Evolutionary conservation across 2,329 filamentous ascomycete species (phyloP).

Genomic region (Lasiodiplodia citricola): DNA sequence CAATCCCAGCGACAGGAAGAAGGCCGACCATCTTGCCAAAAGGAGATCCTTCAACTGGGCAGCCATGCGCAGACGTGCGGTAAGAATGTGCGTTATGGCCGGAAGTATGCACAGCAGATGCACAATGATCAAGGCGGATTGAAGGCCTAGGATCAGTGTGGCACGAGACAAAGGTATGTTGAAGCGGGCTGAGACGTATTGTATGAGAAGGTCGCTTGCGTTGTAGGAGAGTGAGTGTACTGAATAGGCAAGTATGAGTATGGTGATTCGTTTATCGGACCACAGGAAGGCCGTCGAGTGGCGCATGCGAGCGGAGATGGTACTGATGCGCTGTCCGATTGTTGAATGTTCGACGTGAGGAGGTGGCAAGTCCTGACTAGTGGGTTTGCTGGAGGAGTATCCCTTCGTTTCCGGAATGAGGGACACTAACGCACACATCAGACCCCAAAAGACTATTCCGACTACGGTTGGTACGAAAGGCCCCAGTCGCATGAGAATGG

Average conservation of each 20-base stretch:
- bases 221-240: slow-evolving; percentile 33
- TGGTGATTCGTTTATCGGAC: slow-evolving; percentile 38
- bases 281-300: slow-evolving; percentile 36
- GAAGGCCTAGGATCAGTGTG: slow-evolving; percentile 40
- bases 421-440: slow-evolving; percentile 27
- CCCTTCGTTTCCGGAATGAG: slow-evolving; percentile 42
- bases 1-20: slow-evolving; percentile 37
- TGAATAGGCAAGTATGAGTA: slow-evolving; percentile 37
- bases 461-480: slow-evolving; percentile 41
- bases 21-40: slow-evolving; percentile 37
- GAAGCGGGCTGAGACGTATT: slow-evolving; percentile 61
- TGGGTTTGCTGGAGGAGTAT: slow-evolving; percentile 27
- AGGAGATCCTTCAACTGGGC: slow-evolving; percentile 38
- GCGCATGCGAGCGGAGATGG: slow-evolving; percentile 24
- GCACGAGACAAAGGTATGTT: slow-evolving; percentile 49
- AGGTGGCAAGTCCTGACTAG: background rate
- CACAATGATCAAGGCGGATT: slow-evolving; percentile 35
- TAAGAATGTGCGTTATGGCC: slow-evolving; percentile 32
- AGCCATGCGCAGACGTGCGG: slow-evolving; percentile 13
- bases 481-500: slow-evolving; percentile 40
- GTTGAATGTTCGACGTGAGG: background rate
- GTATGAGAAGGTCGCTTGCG: slow-evolving; percentile 49
- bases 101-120: slow-evolving; percentile 41
- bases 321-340: background rate
- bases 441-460: slow-evolving; percentile 28